These are phyloP conservation scores for Saccharomyces pastorianus DNA, from an alignment of 1,139 yeast species.

Conservation along the genomic window DNA sequence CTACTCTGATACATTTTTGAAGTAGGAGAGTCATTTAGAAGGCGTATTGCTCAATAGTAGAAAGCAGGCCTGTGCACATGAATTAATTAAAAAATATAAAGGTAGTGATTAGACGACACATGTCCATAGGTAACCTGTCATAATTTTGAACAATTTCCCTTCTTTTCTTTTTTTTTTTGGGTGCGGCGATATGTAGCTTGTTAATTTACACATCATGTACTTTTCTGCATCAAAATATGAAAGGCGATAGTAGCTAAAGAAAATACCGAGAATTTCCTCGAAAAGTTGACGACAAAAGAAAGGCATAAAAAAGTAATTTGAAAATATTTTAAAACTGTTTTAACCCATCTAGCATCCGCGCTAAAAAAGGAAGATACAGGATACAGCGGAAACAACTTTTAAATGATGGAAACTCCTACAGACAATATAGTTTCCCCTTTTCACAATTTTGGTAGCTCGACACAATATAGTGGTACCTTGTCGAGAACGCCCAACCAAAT, in stretches of 20 bases:
- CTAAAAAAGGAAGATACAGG: background rate
- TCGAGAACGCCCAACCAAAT: conserved; percentile 3
- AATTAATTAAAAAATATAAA: too few species aligned
- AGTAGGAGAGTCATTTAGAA: too few species aligned
- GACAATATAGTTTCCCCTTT: conserved; percentile 12
- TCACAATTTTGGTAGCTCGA: conserved; percentile 11
- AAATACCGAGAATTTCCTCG: background rate
- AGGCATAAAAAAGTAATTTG: background rate
- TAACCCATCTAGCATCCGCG: background rate
- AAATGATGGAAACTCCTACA: conserved; percentile 8
- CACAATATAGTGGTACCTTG: background rate
- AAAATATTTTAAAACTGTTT: background rate
- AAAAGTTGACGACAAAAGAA: background rate
- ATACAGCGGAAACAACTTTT: background rate
- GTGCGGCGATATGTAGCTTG: background rate
- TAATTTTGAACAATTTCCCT: background rate
- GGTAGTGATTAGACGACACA: background rate
- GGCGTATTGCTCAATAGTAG: too few species aligned
- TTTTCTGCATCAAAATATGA: background rate
- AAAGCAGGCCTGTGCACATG: background rate
- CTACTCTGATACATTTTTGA: too few species aligned
- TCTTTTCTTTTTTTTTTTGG: background rate
- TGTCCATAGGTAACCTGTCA: background rate
- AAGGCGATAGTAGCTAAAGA: background rate
- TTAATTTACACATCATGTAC: conserved; percentile 7